Evolutionary conservation across 2,329 filamentous ascomycete species (phyloP).

Genomic region (Diaporthe velutina): DNA sequence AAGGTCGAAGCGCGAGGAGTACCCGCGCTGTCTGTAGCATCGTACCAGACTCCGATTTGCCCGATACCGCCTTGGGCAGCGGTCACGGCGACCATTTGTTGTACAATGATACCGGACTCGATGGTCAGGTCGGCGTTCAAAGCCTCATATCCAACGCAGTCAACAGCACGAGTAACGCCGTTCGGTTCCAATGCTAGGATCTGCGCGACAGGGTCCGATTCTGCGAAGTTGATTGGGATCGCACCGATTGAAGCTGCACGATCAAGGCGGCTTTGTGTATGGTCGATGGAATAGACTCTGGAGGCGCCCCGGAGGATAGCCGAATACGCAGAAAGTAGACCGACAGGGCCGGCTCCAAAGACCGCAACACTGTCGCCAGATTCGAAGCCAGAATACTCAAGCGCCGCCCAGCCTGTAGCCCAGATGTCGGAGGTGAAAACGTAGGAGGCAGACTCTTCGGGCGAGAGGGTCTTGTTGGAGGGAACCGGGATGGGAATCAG

Average conservation of each 20-base stretch:
- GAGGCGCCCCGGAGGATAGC: conserved; percentile 66
- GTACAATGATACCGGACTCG: too few species aligned
- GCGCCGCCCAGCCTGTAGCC: conserved; percentile 68
- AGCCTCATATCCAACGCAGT: too few species aligned
- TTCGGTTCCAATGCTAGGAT: conserved; percentile 59
- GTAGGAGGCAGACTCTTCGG: too few species aligned
- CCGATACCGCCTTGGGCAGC: too few species aligned
- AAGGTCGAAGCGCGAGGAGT: too few species aligned
- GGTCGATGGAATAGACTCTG: conserved; percentile 64
- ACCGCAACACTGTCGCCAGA: conserved; percentile 66
- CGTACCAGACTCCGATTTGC: too few species aligned
- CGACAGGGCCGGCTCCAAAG: conserved; percentile 68
- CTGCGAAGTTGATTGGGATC: conserved; percentile 51
- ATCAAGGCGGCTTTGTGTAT: conserved; percentile 59
- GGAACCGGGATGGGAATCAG: conserved; percentile 58
- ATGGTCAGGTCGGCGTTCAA: too few species aligned
- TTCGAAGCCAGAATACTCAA: conserved; percentile 62
- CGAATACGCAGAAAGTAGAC: conserved; percentile 65
- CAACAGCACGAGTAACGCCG: too few species aligned
- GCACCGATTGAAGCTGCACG: conserved; percentile 63
- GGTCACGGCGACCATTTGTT: too few species aligned
- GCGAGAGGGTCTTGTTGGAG: conserved; percentile 46
- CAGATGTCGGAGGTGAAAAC: conserved; percentile 68
- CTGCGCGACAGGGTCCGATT: conserved; percentile 49
- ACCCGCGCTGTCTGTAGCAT: too few species aligned